Evolutionary conservation across 805 yeast genomes (phyloP), one percentile per base, ranked within the genome.

Genomic region (Starmerella davenportii): DNA sequence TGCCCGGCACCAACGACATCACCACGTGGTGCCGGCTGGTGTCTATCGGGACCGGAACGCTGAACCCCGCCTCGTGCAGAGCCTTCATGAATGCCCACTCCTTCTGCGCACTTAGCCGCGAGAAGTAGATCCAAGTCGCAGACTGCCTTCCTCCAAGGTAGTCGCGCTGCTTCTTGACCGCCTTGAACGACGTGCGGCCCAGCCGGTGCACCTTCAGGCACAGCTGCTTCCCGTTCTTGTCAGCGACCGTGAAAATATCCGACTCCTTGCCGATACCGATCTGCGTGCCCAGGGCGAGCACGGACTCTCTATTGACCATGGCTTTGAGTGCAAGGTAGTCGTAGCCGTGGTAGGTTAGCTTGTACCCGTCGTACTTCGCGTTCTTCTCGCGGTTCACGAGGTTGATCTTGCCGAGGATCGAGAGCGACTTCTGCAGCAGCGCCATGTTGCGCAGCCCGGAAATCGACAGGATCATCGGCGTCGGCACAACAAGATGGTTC

Each of bases 221-320:
- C 50, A 71, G 69, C 38, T 72, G 69, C n/a, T 54, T 50, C 1
- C 87, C 90, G 17, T 68, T 53, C 11, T 66, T 62, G 51, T 78
- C 85, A 41, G 76, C 74, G 1, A 79, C 85, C 11, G 85, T 69
- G 57, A 78, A 82, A 51, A 90, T 85, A 61, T 90, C 98, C 2
- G 95, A 84, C 59, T 90, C 98, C 55, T 90, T 90, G 51, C 98
- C 98, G 37, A 90, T 94, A 43, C 96, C 98, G 49, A 87, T 84
- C 8, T 78, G 79, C 34, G 76, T 67, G 15, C 94, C 95, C 14
- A 87, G 70, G 1, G 87, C 76, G 51, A 75, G 75, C 8, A 90
- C 54, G 0, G 81, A 67, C 31, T 75, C 72, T 48, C 82, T 66
- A 51, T 76, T 78, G 45, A 79, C 64, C 74, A 90, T 72, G 7